A percentile compares a stretch with the other conserved stretches of the same genome.
These are phyloP conservation scores for Rosa chinensis DNA, from an alignment of 306 rosid genomes.

Conservation along the genomic window DNA sequence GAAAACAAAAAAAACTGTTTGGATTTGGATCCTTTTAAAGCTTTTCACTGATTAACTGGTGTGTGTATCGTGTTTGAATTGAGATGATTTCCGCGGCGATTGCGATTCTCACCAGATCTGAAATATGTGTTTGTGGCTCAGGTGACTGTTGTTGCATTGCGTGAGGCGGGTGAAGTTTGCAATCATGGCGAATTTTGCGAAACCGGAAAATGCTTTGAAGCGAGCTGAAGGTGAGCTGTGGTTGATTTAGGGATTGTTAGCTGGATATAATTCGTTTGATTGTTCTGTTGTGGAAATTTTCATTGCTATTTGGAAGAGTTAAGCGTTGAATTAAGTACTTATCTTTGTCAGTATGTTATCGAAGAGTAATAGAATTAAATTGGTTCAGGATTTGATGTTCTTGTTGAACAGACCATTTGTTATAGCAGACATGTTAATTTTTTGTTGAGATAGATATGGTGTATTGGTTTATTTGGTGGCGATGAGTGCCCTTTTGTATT, in stretches of 20 bases:
- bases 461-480: background rate
- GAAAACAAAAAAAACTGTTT: background rate
- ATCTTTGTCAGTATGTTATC: background rate
- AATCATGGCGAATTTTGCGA: slow-evolving; percentile 48
- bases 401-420: background rate
- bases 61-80: background rate
- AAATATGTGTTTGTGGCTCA: background rate
- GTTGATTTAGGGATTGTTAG: background rate
- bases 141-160: slow-evolving; percentile 32
- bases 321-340: background rate
- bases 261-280: background rate
- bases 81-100: background rate
- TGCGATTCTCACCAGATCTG: background rate
- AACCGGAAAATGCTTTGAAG: slow-evolving; percentile 65
- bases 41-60: background rate
- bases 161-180: slow-evolving; percentile 15
- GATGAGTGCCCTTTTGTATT: background rate
- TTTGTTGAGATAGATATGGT: background rate
- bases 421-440: background rate
- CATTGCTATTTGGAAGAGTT: too few relatives aligned
- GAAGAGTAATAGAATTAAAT: background rate
- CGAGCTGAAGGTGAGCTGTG: slow-evolving; percentile 53
- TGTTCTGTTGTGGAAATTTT: background rate
- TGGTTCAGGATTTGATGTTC: background rate
- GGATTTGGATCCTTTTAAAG: background rate